Base-by-base conservation (phyloP, 139 green algal species). In the Haematococcus lacustris region DNA sequence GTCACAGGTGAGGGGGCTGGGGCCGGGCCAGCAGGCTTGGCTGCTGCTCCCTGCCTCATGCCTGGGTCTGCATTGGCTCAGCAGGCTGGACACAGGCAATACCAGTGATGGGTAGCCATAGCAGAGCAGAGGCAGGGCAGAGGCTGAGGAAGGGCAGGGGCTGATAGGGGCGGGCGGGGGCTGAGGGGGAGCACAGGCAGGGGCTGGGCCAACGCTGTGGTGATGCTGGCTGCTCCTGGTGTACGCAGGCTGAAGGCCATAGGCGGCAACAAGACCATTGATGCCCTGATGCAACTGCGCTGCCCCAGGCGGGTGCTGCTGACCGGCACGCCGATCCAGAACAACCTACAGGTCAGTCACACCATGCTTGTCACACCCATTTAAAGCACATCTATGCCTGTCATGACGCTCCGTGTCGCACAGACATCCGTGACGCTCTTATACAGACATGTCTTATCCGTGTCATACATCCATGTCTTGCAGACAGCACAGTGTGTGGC, bases 211-310 rank as follows among this genome's bases (percentile, higher is more conserved):
- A n/a, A n/a, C n/a, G n/a, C n/a, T n/a, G n/a, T n/a, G 43, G 9
- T 53, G 43, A 28, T 53, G 43, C 43, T 17, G 43, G 43, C 43
- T 17, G 43, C 17, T 53, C 9, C 43, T 53, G 43, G 9, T 17
- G 43, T 53, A 9, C 43, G 43, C n/a, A 85, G 86, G 39, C 88
- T 97, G 7, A 96, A 97, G 76, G 74, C 78, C 2, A 82, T 83
- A 0, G 73, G 73, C n/a, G 89, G 92, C 60, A 93, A 87, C 76
- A 91, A 97, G 76, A 98, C 90, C 38, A 93, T 95, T 33, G 70
- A 80, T 13, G 80, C 86, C 9, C 82, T 95, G 68, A 77, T 85
- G 38, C 59, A 73, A 30, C 79, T 97, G 25, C 68, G 68, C 51
- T 96, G 87, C 72, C 73, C 39, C 2, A 79, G 81, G 13, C 78